Conservation (phyloP, 345 rosid genomes). For the Syzygium oleosum region DNA sequence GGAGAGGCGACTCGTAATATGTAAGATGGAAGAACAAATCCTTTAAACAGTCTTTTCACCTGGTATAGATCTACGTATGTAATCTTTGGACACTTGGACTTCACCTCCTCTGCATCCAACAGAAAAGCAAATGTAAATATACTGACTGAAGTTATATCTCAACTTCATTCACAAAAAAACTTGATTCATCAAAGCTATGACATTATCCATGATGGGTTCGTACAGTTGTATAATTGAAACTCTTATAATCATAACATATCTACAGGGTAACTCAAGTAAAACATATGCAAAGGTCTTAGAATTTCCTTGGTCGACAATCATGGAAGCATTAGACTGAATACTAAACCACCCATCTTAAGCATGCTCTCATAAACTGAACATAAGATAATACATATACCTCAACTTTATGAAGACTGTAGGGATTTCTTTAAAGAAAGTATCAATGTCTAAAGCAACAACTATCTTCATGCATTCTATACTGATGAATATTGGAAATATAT, state of each 20-base stretch:
- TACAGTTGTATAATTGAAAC: background rate
- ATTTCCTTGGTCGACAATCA: background rate
- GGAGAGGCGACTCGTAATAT: background rate
- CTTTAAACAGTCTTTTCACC: constrained; percentile 15
- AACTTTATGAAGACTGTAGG: background rate
- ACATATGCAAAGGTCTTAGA: background rate
- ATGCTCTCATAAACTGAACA: background rate
- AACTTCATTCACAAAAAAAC: background rate
- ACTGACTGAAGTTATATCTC: background rate
- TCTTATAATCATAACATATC: background rate
- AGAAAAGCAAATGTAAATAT: background rate
- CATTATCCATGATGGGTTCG: background rate
- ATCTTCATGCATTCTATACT: background rate
- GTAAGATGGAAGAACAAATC: background rate
- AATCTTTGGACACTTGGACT: constrained; percentile 68
- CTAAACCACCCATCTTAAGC: background rate
- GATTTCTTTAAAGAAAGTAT: background rate
- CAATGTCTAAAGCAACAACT: background rate
- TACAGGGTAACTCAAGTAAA: background rate
- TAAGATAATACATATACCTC: background rate
- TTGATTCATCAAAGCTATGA: background rate
- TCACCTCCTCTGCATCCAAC: constrained; percentile 55
- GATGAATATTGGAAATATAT: background rate
- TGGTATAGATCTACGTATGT: constrained; percentile 72
- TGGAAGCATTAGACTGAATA: background rate